Base-by-base conservation (phyloP, 371 early-diverging fungal genomes). In the Chytridiales sp. region DNA sequence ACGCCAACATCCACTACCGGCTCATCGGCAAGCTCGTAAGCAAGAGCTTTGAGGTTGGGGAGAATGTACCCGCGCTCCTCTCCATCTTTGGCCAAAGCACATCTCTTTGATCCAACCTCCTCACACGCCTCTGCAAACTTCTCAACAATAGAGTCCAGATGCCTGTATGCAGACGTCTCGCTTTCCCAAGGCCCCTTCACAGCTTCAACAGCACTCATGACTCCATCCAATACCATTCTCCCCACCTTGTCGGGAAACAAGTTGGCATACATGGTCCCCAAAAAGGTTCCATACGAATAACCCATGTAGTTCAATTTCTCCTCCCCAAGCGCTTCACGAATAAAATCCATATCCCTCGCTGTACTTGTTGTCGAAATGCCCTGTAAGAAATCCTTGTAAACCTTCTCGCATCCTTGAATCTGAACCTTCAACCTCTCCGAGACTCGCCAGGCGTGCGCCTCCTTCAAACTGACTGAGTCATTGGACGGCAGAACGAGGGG, bases 221-320 rank as follows among this genome's bases (percentile, higher is more conserved):
- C 68, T 6, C 70, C 74, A 47, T 74, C 74, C 17, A 74, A 40
- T 46, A 67, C 42, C 13, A 70, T 56, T 34, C 64, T 62, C 5
- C 70, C 74, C n/a, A 68, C 69, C 34, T 42, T 40, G 32, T 70
- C 62, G 8, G 74, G 74, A 57, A 70, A 74, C 74, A 74, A 70
- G 59, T 70, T 70, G 40, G 58, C 62, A 38, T n/a, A n/a, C n/a
- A n/a, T n/a, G n/a, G n/a, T n/a, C n/a, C n/a, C n/a, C n/a, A n/a
- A n/a, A n/a, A n/a, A n/a, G n/a, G 72, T 65, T 15, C 72, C 75
- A 48, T 75, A 75, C 38, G 63, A 62, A 39, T 64, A 58, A 2
- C 75, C 75, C 50, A 54, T 69, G 47, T 63, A 74, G 49, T 70
- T 61, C 26, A 69, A 52, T 26, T 58, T 24, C 4, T 64, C 54